Evolutionary conservation across 2,329 filamentous ascomycete genomes (phyloP), one percentile per base, ranked within the genome.

Genomic region (Hypoxylon sp.): DNA sequence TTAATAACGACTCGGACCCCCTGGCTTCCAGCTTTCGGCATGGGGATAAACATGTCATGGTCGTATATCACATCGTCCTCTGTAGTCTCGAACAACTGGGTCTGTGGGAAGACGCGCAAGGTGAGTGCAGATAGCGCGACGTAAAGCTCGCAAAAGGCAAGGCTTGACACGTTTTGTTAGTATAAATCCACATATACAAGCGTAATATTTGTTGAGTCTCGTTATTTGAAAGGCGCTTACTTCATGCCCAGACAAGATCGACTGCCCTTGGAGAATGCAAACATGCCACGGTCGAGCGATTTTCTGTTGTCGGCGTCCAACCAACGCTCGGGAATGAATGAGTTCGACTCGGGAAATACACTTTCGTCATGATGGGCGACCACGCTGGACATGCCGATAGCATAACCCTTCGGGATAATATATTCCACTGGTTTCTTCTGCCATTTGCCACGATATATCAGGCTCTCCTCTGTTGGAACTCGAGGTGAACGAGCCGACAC

Each of bases 241-340:
- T 79, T 77, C 61, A 74, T 74, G 14, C 82, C 81, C 3, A 83
- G 71, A 57, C 82, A 84, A n/a, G 73, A 73, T 12, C 81, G 70
- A 3, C 75, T 74, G 1, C 80, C 82, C 50, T 78, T 80, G 2
- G 76, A 78, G 64, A 83, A 84, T 1, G 79, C 58, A 12, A 82
- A 72, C 44, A 83, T 75, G 40, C 75, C 77, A n/a, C 74, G 74
- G 26, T 81, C 77, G 0, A 81, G 61, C 1, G 72, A 68, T 44
- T 75, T 76, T 3, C 73, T 73, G 51, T 70, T 68, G 22, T 76
- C 67, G 26, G 74, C 72, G 33, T 77, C 77, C 3, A 82, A 64
- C 76, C 78, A 83, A 2, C 81, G 76, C 40, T 82, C 78, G 0
- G 81, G 81, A 2, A 66, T 48, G 58, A 80, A 84, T 0, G 69